These are phyloP conservation scores for Hypsizygus ulmarius DNA, from an alignment of 1,284 basidiomycete species.

Conservation along the genomic window DNA sequence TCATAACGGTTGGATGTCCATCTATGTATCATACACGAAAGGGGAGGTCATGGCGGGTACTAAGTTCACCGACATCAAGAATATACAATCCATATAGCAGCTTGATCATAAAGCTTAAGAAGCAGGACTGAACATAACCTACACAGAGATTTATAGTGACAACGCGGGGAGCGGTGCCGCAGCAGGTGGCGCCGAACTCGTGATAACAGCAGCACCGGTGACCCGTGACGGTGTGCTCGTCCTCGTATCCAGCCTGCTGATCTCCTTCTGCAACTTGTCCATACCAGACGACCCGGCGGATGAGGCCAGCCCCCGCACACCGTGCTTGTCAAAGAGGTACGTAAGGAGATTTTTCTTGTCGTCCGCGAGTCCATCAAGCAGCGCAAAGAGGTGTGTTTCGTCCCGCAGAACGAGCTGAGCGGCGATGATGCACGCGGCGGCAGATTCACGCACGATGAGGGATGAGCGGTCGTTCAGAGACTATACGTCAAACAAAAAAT, in stretches of 20 bases:
- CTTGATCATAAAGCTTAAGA: no score
- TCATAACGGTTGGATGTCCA: not conserved
- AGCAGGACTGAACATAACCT: no score
- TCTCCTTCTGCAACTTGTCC: conserved; percentile 72
- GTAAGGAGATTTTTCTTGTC: conserved; percentile 85
- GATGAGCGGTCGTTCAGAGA: conserved; percentile 69
- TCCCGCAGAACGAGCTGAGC: conserved; percentile 77
- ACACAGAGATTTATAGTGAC: not conserved
- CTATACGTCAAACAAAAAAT: conserved; percentile 31
- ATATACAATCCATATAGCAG: not conserved
- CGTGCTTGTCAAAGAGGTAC: conserved; percentile 82
- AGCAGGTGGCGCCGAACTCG: not conserved
- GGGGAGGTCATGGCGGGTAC: not conserved
- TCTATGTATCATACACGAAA: conserved; percentile 1
- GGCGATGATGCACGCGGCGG: conserved; percentile 76
- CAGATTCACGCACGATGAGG: conserved; percentile 76
- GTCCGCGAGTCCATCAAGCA: conserved; percentile 75
- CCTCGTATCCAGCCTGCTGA: conserved; percentile 69
- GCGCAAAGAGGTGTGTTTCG: conserved; percentile 73
- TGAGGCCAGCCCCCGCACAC: conserved; percentile 47
- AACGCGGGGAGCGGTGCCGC: not conserved
- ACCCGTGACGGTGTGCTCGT: conserved; percentile 59
- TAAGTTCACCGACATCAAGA: not conserved
- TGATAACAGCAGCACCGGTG: not conserved
- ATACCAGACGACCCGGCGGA: conserved; percentile 42